Evolutionary conservation across 148 eudicot species (phyloP).

Genomic region (Vaccinium darrowii): DNA sequence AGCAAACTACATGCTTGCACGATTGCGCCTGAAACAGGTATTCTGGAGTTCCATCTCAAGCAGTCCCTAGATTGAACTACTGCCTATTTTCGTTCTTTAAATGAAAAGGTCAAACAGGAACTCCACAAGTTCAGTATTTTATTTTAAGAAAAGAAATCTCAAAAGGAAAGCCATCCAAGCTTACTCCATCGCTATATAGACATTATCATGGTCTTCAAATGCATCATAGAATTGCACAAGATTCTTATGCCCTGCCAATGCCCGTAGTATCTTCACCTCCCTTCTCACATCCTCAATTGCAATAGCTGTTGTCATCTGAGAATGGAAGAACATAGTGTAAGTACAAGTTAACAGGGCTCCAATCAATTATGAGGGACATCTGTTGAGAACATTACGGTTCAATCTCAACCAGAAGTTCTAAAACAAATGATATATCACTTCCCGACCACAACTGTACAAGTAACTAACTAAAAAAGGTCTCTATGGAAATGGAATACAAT

Average conservation of each 20-base stretch:
- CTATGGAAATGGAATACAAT: too few relatives aligned
- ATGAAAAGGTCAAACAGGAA: background rate
- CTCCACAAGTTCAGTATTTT: background rate
- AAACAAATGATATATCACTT: too few relatives aligned
- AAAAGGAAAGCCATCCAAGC: conserved; percentile 7
- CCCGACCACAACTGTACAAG: too few relatives aligned
- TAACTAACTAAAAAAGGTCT: too few relatives aligned
- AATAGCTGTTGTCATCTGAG: conserved; percentile 64
- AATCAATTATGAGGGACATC: background rate
- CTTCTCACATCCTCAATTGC: conserved; percentile 73
- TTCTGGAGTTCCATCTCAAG: background rate
- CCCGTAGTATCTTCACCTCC: conserved; percentile 58
- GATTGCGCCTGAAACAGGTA: background rate
- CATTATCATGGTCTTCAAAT: conserved; percentile 57
- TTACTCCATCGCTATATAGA: conserved; percentile 77
- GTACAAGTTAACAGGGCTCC: background rate
- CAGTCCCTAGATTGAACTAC: background rate
- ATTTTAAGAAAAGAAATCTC: background rate
- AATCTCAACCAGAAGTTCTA: background rate
- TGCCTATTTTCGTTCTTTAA: background rate
- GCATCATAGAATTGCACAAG: conserved; percentile 60
- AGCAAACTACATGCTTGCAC: conserved; percentile 2
- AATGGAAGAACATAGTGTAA: background rate
- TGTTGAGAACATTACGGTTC: background rate
- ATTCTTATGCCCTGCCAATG: conserved; percentile 49